phyloP scores from a whole-genome alignment of 805 yeast genomes.

The Nakazawaea siamensis region DNA sequence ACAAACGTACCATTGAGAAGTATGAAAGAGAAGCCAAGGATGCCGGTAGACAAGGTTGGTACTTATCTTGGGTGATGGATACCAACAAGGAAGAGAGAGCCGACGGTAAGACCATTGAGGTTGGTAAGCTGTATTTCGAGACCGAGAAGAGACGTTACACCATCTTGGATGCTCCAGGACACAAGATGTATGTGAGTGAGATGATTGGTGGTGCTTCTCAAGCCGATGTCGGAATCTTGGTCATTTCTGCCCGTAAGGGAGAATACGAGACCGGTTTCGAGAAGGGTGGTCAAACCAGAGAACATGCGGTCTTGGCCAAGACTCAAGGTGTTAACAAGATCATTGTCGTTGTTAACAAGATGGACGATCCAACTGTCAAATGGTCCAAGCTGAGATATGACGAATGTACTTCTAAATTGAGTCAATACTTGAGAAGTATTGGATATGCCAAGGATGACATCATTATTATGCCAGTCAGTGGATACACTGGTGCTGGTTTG shows the following conservation, averaged over 20 bases:
- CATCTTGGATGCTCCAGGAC: slow-evolving; percentile 98
- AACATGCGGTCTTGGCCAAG: slow-evolving; percentile 94
- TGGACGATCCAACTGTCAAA: slow-evolving; percentile 95
- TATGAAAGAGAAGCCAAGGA: slow-evolving; percentile 98
- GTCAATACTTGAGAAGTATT: slow-evolving; percentile 70
- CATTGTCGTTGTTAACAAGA: slow-evolving; percentile 91
- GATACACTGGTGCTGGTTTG: slow-evolving; percentile 94
- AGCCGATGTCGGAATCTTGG: slow-evolving; percentile 97
- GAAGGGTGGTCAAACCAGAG: slow-evolving; percentile 98
- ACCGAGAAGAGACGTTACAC: slow-evolving; percentile 98
- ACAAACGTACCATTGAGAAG: slow-evolving; percentile 96
- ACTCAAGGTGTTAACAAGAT: slow-evolving; percentile 96
- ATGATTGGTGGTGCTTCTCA: slow-evolving; percentile 99
- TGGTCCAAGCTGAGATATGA: slow-evolving; percentile 97
- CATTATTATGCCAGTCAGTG: slow-evolving; percentile 93
- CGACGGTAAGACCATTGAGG: slow-evolving; percentile 99
- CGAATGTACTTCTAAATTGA: slow-evolving; percentile 85
- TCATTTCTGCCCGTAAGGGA: slow-evolving; percentile 97
- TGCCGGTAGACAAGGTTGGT: slow-evolving; percentile 99
- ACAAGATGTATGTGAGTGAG: slow-evolving; percentile 96
- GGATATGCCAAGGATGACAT: slow-evolving; percentile 90
- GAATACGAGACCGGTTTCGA: slow-evolving; percentile 99
- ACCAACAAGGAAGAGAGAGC: slow-evolving; percentile 98
- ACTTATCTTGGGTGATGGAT: slow-evolving; percentile 98
- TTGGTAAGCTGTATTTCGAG: slow-evolving; percentile 95